These are phyloP conservation scores for Psilocybe cyanescens DNA, from an alignment of 768 basidiomycete genomes.

Conservation along the genomic window DNA sequence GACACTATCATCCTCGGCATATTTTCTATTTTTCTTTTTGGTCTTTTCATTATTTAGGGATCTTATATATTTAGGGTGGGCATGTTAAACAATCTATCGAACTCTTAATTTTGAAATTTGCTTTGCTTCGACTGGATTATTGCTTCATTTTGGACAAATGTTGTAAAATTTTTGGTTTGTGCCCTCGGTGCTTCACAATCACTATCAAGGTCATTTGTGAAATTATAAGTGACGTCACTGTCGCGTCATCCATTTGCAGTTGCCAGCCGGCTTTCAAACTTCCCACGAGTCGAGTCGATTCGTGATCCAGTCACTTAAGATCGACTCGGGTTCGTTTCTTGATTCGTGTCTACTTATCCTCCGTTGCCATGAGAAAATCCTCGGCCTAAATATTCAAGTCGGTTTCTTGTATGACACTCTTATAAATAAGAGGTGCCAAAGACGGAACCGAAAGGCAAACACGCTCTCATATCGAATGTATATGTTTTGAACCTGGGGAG, in stretches of 20 bases:
- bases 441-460: background rate
- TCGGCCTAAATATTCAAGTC: conserved; percentile 2
- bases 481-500: background rate
- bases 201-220: background rate
- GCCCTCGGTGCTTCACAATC: background rate
- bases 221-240: background rate
- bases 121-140: background rate
- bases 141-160: background rate
- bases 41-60: conserved; percentile 5
- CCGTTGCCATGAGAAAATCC: conserved; percentile 1
- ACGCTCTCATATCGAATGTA: background rate
- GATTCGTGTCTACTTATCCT: background rate
- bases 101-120: background rate
- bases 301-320: background rate
- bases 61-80: conserved; percentile 6
- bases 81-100: conserved; percentile 1
- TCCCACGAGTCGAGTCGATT: background rate
- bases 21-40: background rate
- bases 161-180: background rate
- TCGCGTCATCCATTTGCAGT: background rate
- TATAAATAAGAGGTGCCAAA: background rate
- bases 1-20: background rate
- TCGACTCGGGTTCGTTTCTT: background rate
- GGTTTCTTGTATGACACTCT: background rate
- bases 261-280: background rate